phyloP scores from a whole-genome alignment of 192 early-diverging fungal genomes.

The Gamsiella multidivaricata region DNA sequence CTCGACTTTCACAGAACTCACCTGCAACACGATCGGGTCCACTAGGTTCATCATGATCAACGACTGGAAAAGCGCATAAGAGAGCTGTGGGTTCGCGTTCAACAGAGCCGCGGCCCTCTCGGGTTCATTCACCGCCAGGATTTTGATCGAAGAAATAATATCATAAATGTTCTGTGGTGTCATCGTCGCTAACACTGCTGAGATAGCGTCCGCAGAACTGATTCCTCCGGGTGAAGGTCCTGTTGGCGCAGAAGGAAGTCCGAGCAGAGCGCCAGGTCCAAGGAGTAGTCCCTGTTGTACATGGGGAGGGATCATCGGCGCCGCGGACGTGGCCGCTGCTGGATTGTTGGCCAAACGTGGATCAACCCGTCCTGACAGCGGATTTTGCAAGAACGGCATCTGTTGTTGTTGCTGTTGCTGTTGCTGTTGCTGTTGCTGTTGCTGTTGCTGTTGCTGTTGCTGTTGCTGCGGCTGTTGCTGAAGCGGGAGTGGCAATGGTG shows the following conservation, averaged over 20 bases:
- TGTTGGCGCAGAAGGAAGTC: background rate
- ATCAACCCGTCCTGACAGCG: constrained; percentile 11
- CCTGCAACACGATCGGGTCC: constrained; percentile 69
- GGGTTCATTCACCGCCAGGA: constrained; percentile 53
- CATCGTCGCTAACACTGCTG: constrained; percentile 31
- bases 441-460: background rate
- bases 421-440: constrained; percentile 48
- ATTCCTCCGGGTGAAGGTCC: background rate
- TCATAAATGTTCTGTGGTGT: constrained; percentile 35
- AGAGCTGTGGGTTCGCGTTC: constrained; percentile 76
- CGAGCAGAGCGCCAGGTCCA: background rate
- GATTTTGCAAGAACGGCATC: constrained; percentile 4
- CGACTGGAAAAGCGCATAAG: constrained; percentile 86
- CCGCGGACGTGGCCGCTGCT: background rate
- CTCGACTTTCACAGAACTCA: constrained; percentile 22
- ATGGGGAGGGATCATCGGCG: background rate
- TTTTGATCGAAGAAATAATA: constrained; percentile 32
- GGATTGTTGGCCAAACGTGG: constrained; percentile 12
- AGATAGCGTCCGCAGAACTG: constrained; percentile 31
- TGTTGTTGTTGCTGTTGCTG: background rate
- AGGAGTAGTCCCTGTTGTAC: background rate
- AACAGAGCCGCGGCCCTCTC: constrained; percentile 74
- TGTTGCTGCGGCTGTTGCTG: constrained; percentile 34
- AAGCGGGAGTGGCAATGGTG: background rate
- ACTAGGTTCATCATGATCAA: constrained; percentile 83